These are phyloP conservation scores for Vigna unguiculata DNA, from an alignment of 306 rosid genomes.

Conservation along the genomic window DNA sequence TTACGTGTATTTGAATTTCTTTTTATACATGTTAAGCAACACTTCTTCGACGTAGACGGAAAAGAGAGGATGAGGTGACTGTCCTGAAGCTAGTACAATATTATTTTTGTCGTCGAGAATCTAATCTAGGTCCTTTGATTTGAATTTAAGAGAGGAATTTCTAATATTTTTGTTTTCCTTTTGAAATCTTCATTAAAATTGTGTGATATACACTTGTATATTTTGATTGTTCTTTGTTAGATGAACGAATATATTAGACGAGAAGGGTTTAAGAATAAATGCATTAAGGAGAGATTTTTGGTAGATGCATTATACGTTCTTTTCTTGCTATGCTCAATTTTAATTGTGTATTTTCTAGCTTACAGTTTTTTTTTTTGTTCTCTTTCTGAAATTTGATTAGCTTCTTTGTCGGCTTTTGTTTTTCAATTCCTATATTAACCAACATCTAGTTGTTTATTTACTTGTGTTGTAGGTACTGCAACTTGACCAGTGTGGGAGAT, in stretches of 20 bases:
- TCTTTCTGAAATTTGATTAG: slow-evolving; percentile 23
- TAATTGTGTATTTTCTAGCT: not conserved
- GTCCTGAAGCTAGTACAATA: not conserved
- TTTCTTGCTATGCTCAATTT: slow-evolving; percentile 25
- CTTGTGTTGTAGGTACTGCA: slow-evolving; percentile 72
- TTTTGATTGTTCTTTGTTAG: not conserved
- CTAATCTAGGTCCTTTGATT: not conserved
- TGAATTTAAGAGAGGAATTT: not conserved
- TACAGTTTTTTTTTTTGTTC: not conserved
- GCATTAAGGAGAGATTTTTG: not conserved
- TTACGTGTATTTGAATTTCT: not conserved
- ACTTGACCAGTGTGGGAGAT: slow-evolving; percentile 93
- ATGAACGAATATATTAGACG: not conserved
- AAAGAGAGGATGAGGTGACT: not conserved
- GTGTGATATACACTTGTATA: too few species aligned
- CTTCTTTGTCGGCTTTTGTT: slow-evolving; percentile 30
- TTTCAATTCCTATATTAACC: slow-evolving; percentile 15
- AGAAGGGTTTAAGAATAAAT: not conserved
- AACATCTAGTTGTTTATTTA: slow-evolving; percentile 35
- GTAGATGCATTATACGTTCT: not conserved
- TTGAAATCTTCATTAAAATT: not conserved
- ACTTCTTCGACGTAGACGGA: not conserved
- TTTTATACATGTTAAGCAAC: not conserved
- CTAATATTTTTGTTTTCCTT: not conserved
- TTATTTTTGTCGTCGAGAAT: not conserved